Evolutionary conservation across 1,284 basidiomycete species (phyloP).

Genomic region (Leccinum holopus): DNA sequence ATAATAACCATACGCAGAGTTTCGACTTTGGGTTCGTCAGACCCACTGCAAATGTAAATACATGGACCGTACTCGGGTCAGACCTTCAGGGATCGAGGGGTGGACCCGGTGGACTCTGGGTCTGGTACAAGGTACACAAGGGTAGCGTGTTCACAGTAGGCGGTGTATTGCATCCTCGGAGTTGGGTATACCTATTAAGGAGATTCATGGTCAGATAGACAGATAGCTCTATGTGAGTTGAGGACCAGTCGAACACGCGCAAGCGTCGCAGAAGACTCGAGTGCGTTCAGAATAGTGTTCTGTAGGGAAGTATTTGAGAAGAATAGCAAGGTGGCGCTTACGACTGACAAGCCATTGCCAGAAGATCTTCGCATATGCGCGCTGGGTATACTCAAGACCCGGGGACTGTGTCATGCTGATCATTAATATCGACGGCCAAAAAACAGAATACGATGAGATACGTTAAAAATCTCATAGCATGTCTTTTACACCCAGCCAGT

Average conservation of each 20-base stretch:
- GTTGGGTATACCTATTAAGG: neutral
- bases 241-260: neutral
- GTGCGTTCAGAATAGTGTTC: neutral
- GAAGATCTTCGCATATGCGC: too few species aligned
- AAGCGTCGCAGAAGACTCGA: neutral
- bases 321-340: too few species aligned
- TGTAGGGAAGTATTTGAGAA: neutral
- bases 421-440: neutral
- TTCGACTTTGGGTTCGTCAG: too few species aligned
- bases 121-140: too few species aligned
- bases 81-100: too few species aligned
- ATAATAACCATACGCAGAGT: too few species aligned
- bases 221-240: neutral
- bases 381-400: neutral
- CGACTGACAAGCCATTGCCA: too few species aligned
- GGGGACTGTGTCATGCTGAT: neutral
- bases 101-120: too few species aligned
- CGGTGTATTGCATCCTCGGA: too few species aligned
- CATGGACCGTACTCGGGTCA: too few species aligned
- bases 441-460: conserved; percentile 9
- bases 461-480: conserved; percentile 65
- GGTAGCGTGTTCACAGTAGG: too few species aligned
- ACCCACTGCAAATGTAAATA: too few species aligned
- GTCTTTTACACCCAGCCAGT: conserved; percentile 77
- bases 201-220: neutral